phyloP scores from a whole-genome alignment of 345 rosid species.

The Eucalyptus polyanthemos region DNA sequence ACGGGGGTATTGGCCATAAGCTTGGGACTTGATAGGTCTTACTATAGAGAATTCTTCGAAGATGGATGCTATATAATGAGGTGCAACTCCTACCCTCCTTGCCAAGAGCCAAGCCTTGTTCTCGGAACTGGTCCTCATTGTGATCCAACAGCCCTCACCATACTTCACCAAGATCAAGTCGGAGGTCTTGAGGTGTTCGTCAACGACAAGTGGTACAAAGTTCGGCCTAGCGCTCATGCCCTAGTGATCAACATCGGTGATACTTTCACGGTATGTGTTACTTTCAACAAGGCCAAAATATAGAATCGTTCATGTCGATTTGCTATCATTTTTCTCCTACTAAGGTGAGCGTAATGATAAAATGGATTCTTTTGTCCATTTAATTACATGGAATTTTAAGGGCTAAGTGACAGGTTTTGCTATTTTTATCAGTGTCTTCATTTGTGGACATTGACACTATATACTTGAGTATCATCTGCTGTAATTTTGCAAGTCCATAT shows the following conservation, averaged over 20 bases:
- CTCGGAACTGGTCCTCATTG: slow-evolving; percentile 47
- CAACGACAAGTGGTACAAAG: slow-evolving; percentile 15
- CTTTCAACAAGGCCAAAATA: neutral
- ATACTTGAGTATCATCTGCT: neutral
- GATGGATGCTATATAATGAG: slow-evolving; percentile 26
- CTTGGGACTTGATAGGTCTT: slow-evolving; percentile 18
- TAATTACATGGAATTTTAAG: neutral
- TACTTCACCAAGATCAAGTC: slow-evolving; percentile 44
- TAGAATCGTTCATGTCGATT: neutral
- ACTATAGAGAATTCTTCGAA: slow-evolving; percentile 17
- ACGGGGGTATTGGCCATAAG: slow-evolving; percentile 21
- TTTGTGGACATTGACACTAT: neutral
- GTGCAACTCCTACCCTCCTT: slow-evolving; percentile 41
- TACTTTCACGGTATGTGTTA: slow-evolving; percentile 27
- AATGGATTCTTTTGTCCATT: neutral
- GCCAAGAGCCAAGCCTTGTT: slow-evolving; percentile 20
- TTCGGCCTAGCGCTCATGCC: slow-evolving; percentile 27
- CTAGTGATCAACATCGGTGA: slow-evolving; percentile 51
- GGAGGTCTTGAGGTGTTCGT: slow-evolving; percentile 38
- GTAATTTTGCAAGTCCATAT: neutral
- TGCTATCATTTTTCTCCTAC: neutral
- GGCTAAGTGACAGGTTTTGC: neutral
- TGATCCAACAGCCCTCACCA: slow-evolving; percentile 25
- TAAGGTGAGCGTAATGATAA: neutral
- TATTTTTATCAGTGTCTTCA: neutral